Evolutionary conservation across 2,329 filamentous ascomycete species (phyloP), one percentile per base, ranked within the genome.

Genomic region (Fusarium sp.): DNA sequence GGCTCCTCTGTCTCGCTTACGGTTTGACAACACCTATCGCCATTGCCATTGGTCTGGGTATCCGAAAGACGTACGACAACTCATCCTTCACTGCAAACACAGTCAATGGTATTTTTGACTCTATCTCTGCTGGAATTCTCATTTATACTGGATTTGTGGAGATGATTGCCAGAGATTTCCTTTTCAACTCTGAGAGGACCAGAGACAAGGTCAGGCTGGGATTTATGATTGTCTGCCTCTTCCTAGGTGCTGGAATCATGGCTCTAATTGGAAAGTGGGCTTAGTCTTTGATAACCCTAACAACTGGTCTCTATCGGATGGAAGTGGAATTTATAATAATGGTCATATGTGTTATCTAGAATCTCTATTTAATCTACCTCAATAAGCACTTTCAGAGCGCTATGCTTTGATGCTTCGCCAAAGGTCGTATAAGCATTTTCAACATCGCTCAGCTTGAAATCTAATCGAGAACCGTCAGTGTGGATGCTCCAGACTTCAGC

Each of bases 391-490:
- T 75, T 75, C 15, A 75, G 38, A 5, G 72, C 72, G 11, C 60
- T 65, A 27, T 75, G 67, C 55, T 75, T 48, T 2, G 73, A 46
- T 6, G 70, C 73, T 42, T 72, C 61, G 12, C 70, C 70, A 33
- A 75, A 75, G 1, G 70, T 75, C 21, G 67, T 33, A 3, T 75
- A 75, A 0, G 73, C 73, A 42, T 75, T 72, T 15, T 75, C 73
- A 54, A 75, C 67, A 10, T 75, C 73, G 6, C 60, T 55, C 8
- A 75, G 27, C 27, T 75, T 75, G 55, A 75, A 75, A 15, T 51
- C 73, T 75, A 25, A 19, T 12, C 11, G 0, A 3, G 0, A 9
- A 29, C 3, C 8, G 11, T 11, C 10, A 38, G 23, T 37, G 15
- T 7, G 11, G 4, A 11, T 37, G 0, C 21, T 14, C 8, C 3